These are phyloP conservation scores for Cordyceps tenuipes DNA, from an alignment of 2,329 filamentous ascomycete genomes.

Conservation along the genomic window DNA sequence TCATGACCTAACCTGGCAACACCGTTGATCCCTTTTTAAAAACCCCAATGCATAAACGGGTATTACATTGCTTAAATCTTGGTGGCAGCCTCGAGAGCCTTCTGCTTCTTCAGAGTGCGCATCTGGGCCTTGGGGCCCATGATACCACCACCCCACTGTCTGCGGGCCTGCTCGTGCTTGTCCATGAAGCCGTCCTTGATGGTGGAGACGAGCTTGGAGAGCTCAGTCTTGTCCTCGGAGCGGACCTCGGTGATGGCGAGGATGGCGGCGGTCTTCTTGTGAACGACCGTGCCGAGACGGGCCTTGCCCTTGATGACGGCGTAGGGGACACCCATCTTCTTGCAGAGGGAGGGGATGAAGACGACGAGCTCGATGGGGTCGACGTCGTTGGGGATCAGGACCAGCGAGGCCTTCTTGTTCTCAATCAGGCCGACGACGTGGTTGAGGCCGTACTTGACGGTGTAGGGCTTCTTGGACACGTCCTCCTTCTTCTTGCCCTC, in stretches of 20 bases:
- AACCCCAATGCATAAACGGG: constrained; percentile 31
- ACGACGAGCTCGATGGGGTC: constrained; percentile 99
- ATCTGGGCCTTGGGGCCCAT: constrained; percentile 92
- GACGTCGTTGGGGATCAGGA: constrained; percentile 98
- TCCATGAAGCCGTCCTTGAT: constrained; percentile 98
- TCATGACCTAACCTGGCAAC: constrained; percentile 34
- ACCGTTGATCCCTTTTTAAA: constrained; percentile 26
- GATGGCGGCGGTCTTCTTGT: constrained; percentile 99
- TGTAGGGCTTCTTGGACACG: constrained; percentile 99
- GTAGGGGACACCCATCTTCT: constrained; percentile 99
- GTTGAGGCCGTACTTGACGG: constrained; percentile 99
- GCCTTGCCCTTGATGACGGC: constrained; percentile 99
- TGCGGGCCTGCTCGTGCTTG: constrained; percentile 85
- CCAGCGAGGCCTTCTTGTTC: constrained; percentile 99
- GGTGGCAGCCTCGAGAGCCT: constrained; percentile 88
- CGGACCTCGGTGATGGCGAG: constrained; percentile 94
- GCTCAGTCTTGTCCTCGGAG: constrained; percentile 95
- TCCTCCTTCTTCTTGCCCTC: constrained; percentile 99
- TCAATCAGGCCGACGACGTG: constrained; percentile 95
- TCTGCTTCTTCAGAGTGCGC: constrained; percentile 75
- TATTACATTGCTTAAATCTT: constrained; percentile 70
- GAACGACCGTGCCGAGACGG: constrained; percentile 93
- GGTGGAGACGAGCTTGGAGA: constrained; percentile 90
- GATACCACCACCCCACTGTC: constrained; percentile 99
- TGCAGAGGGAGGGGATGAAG: constrained; percentile 97